phyloP scores from a whole-genome alignment of 805 yeast species.

The Kockiozyma suomiensis region DNA sequence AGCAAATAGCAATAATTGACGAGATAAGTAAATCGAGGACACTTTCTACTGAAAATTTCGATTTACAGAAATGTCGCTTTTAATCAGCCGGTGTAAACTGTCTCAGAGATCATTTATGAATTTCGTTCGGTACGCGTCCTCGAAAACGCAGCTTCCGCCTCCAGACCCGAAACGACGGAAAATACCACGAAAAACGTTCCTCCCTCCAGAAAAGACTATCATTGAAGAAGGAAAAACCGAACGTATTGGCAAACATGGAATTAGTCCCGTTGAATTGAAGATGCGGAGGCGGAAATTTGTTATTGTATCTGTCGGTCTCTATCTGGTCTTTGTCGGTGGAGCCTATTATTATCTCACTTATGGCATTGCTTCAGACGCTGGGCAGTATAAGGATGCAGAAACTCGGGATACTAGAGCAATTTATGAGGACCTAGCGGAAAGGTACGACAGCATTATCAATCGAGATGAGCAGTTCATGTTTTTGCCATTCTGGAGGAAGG shows the following conservation, averaged over 20 bases:
- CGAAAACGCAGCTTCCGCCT: slow-evolving; percentile 21
- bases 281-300: slow-evolving; percentile 26
- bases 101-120: neutral
- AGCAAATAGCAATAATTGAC: no score
- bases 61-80: neutral
- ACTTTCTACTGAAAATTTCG: neutral
- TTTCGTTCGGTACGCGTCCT: neutral
- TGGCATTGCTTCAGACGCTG: slow-evolving; percentile 12
- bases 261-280: slow-evolving; percentile 12
- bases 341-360: slow-evolving; percentile 23
- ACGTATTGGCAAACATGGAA: slow-evolving; percentile 1
- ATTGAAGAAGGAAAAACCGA: neutral
- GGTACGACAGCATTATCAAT: slow-evolving; percentile 78
- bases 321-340: slow-evolving; percentile 21
- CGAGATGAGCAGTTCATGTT: slow-evolving; percentile 67
- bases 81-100: neutral
- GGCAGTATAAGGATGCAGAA: slow-evolving; percentile 53
- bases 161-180: slow-evolving; percentile 17
- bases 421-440: slow-evolving; percentile 74
- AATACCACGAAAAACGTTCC: neutral
- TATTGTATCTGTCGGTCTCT: slow-evolving; percentile 16
- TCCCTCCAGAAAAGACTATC: neutral
- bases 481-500: slow-evolving; percentile 56
- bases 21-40: no score
- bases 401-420: slow-evolving; percentile 80